Evolutionary conservation across 441 rosid genomes (phyloP).

Genomic region (Adansonia rubrostipa): DNA sequence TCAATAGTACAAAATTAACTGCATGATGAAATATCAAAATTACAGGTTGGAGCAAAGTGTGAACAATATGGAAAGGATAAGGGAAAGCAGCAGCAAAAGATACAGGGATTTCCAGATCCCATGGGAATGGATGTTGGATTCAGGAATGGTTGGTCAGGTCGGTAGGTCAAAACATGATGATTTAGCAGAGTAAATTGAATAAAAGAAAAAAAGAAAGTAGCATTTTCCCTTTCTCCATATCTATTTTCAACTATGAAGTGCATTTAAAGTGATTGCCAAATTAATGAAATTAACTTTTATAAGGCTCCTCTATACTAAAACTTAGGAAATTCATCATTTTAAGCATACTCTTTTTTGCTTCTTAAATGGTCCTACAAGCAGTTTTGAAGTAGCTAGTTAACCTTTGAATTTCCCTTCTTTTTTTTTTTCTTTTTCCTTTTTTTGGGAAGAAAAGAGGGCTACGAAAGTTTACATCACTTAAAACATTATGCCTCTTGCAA

Average conservation of each 20-base stretch:
- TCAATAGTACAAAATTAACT: slow-evolving; percentile 31
- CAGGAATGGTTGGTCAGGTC: slow-evolving; percentile 73
- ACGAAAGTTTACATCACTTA: no score
- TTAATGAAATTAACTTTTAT: background rate
- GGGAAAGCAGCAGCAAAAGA: slow-evolving; percentile 58
- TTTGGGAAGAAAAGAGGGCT: no score
- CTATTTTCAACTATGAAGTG: slow-evolving; percentile 9
- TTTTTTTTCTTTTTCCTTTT: no score
- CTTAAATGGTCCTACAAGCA: background rate
- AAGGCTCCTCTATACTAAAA: no score
- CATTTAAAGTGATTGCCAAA: background rate
- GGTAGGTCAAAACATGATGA: slow-evolving; percentile 25
- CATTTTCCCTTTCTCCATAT: background rate
- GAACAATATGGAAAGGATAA: slow-evolving; percentile 48
- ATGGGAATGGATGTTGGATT: slow-evolving; percentile 76
- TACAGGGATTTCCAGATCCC: slow-evolving; percentile 72
- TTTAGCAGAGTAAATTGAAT: background rate
- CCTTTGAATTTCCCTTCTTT: no score
- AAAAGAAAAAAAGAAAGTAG: background rate
- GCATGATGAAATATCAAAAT: slow-evolving; percentile 22
- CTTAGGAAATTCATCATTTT: background rate
- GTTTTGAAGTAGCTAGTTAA: no score
- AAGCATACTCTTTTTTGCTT: background rate
- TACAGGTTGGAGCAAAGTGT: slow-evolving; percentile 69
- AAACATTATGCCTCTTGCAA: no score